Percentiles rank a stretch among this genome's conserved stretches.
These are phyloP conservation scores for Rhododendron williamsianum DNA, from an alignment of 148 eudicot genomes.

Conservation along the genomic window DNA sequence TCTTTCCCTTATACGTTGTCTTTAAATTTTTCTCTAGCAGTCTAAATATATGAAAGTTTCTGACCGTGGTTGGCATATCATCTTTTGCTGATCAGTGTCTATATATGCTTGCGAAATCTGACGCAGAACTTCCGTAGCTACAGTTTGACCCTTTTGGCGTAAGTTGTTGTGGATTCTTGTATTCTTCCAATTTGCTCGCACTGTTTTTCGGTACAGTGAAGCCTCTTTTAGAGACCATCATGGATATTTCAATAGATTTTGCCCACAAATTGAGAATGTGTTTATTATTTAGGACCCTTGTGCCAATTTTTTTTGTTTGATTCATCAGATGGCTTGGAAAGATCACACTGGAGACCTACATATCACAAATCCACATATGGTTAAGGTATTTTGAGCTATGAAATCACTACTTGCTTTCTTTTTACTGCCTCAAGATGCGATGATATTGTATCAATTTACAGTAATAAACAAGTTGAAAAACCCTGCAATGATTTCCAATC, in stretches of 20 bases:
- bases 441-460: neutral
- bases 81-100: constrained; percentile 52
- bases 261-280: neutral
- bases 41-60: neutral
- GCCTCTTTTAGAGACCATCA: neutral
- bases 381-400: constrained; percentile 49
- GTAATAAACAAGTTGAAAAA: neutral
- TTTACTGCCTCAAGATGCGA: neutral
- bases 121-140: constrained; percentile 76
- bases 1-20: neutral
- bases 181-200: neutral
- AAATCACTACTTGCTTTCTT: neutral
- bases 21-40: neutral
- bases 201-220: neutral
- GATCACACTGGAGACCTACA: constrained; percentile 91
- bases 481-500: neutral
- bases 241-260: neutral
- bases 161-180: constrained; percentile 30
- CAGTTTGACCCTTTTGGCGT: constrained; percentile 88
- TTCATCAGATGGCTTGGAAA: constrained; percentile 88
- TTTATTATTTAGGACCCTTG: neutral
- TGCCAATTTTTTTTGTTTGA: constrained; percentile 2
- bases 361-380: constrained; percentile 94
- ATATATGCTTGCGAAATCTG: constrained; percentile 85
- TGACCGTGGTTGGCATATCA: neutral